Evolutionary conservation across 768 basidiomycete species (phyloP).

Genomic region (Omphalotus guepiniiformis): DNA sequence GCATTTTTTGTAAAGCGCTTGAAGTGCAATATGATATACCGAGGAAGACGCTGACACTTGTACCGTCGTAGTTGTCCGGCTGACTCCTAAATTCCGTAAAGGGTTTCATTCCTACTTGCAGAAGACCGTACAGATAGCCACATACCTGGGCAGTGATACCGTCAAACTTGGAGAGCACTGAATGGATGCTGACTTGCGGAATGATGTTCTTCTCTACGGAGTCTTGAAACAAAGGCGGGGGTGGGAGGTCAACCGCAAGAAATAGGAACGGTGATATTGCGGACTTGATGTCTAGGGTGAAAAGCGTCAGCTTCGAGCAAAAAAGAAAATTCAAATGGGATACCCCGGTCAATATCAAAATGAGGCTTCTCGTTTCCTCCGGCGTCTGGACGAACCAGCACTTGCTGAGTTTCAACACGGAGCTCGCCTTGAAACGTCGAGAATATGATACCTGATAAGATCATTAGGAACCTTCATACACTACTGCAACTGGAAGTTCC

Average conservation of each 20-base stretch:
- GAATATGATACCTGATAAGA: slow-evolving; percentile 75
- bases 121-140: slow-evolving; percentile 2
- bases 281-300: slow-evolving; percentile 72
- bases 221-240: slow-evolving; percentile 97
- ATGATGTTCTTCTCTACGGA: slow-evolving; percentile 97
- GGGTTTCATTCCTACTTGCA: not conserved
- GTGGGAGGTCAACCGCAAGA: slow-evolving; percentile 92
- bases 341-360: slow-evolving; percentile 94
- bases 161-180: slow-evolving; percentile 91
- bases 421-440: slow-evolving; percentile 93
- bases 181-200: slow-evolving; percentile 91
- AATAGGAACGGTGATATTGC: slow-evolving; percentile 89
- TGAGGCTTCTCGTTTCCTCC: slow-evolving; percentile 77
- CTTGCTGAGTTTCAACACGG: slow-evolving; percentile 89
- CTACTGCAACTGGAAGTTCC: slow-evolving; percentile 27
- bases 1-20: slow-evolving; percentile 95
- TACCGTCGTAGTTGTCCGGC: slow-evolving; percentile 81
- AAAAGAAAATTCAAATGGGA: slow-evolving; percentile 18
- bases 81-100: slow-evolving; percentile 62
- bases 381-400: slow-evolving; percentile 75
- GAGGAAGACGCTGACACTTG: slow-evolving; percentile 86
- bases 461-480: slow-evolving; percentile 15
- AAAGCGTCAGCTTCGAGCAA: slow-evolving; percentile 2
- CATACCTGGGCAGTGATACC: slow-evolving; percentile 83
- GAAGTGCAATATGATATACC: slow-evolving; percentile 90